Conservation (phyloP, 1,284 basidiomycete genomes). For the Ceratobasidium sp. region DNA sequence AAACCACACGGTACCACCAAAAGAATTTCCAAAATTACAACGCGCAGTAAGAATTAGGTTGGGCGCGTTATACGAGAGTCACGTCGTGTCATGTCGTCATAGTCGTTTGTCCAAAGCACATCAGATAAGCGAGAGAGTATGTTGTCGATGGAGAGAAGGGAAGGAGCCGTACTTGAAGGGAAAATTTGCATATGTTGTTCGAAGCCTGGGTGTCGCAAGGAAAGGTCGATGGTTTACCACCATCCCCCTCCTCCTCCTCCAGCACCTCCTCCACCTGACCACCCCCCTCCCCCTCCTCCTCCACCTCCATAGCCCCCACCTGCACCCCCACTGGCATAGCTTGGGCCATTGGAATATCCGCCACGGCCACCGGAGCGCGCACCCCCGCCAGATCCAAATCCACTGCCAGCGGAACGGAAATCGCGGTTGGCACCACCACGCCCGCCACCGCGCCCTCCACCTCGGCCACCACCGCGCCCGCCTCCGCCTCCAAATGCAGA, state of each 20-base stretch:
- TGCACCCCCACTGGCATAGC: slow-evolving; percentile 44
- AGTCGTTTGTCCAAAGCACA: slow-evolving; percentile 40
- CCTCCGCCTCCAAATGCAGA: slow-evolving; percentile 73
- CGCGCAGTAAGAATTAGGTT: slow-evolving; percentile 30
- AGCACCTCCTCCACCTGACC: slow-evolving; percentile 61
- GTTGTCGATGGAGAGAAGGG: slow-evolving; percentile 18
- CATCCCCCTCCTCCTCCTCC: slow-evolving; percentile 41
- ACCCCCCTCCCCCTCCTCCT: slow-evolving; percentile 58
- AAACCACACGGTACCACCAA: slow-evolving; percentile 42
- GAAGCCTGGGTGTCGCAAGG: slow-evolving; percentile 6
- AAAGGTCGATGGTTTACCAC: slow-evolving; percentile 21
- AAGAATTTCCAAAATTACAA: slow-evolving; percentile 38
- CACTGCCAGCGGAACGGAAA: slow-evolving; percentile 57
- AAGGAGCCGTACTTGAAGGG: slow-evolving; percentile 30
- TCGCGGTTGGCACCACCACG: slow-evolving; percentile 62
- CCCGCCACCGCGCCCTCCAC: slow-evolving; percentile 70
- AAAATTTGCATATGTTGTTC: slow-evolving; percentile 29
- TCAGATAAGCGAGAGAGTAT: slow-evolving; percentile 24
- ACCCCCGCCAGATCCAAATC: slow-evolving; percentile 53
- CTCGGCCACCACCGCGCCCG: slow-evolving; percentile 63
- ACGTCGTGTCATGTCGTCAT: slow-evolving; percentile 41
- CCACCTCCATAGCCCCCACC: slow-evolving; percentile 50
- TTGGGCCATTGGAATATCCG: slow-evolving; percentile 49
- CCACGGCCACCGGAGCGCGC: slow-evolving; percentile 53
- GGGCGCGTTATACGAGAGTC: slow-evolving; percentile 39